Evolutionary conservation across 2,329 filamentous ascomycete genomes (phyloP), one percentile per base, ranked within the genome.

Genomic region (Neocucurbitaria cava): DNA sequence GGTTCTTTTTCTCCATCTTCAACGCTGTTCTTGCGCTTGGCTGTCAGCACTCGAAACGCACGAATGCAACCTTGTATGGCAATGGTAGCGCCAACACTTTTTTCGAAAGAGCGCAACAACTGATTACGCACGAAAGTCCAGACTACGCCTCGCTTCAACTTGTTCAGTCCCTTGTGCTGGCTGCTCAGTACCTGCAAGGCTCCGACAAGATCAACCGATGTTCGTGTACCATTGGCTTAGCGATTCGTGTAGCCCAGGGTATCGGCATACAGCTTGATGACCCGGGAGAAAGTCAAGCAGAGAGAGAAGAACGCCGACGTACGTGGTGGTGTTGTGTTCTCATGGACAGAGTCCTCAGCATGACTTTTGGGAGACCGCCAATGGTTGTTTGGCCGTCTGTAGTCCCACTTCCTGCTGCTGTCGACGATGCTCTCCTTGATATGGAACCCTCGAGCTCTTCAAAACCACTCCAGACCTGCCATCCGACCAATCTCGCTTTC

Each of bases 21-120:
- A 70, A 69, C 35, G 36, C 60, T 23, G 57, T 68, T 7, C 63
- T 70, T 50, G 66, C 68, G 3, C 47, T 70, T 8, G 66, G 64
- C 6, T 52, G 43, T 17, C 55, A 48, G 26, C 63, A 61, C 53
- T 61, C 51, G 38, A 48, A 41, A 51, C 61, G 24, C 39, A 45
- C 39, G 23, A 45, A 41, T 46, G 39, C 4, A 9, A 39, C 6
- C 26, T 31, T 20, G 20, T 36, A 36, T 33, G 52, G 17, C 38
- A 49, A 35, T 13, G 43, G 15, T 6, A 54, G 7, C 20, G 31
- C 23, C 24, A 38, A 41, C 26, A 41, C 35, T 21, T 64, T 61
- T 47, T 56, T 59, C 49, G 24, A 61, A 40, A 57, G 61, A 17
- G 43, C 59, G 5, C 51, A 55, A 24, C 24, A 55, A 17, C 41